phyloP scores from a whole-genome alignment of 148 eudicot species.

The Cornus kousa region DNA sequence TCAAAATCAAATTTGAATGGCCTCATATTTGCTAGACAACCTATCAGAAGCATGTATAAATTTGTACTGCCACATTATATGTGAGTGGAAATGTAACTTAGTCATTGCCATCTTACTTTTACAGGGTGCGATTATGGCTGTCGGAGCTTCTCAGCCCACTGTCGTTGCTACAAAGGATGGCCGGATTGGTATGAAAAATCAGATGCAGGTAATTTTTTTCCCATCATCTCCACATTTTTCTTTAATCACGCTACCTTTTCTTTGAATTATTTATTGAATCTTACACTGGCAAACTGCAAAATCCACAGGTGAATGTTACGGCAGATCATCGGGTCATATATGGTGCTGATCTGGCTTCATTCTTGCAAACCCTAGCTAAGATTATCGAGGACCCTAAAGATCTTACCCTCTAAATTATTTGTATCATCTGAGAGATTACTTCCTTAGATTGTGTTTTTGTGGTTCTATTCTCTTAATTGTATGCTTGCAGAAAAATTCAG shows the following conservation, averaged over 20 bases:
- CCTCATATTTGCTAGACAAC: neutral
- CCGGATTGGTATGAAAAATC: slow-evolving; percentile 86
- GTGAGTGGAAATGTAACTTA: neutral
- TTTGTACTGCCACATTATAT: neutral
- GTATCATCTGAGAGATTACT: slow-evolving; percentile 15
- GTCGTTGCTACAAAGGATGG: slow-evolving; percentile 91
- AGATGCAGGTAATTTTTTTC: slow-evolving; percentile 66
- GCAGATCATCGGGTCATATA: slow-evolving; percentile 98
- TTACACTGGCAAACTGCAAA: slow-evolving; percentile 1
- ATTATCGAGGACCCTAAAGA: slow-evolving; percentile 96
- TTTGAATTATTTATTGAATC: neutral
- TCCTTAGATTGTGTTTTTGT: slow-evolving; percentile 12
- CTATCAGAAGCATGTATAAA: neutral
- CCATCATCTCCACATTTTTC: neutral
- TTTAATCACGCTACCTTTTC: too few relatives aligned
- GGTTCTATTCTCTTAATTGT: neutral
- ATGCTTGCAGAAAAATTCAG: neutral
- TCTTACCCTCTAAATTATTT: slow-evolving; percentile 57
- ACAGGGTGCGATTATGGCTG: slow-evolving; percentile 96
- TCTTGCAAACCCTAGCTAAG: slow-evolving; percentile 86
- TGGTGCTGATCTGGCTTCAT: slow-evolving; percentile 94
- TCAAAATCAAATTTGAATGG: slow-evolving; percentile 1
- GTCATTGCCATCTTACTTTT: neutral
- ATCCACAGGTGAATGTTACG: slow-evolving; percentile 82
- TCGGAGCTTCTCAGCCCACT: slow-evolving; percentile 86